Conservation (phyloP, 441 rosid genomes). For the Aquilaria agallochum region DNA sequence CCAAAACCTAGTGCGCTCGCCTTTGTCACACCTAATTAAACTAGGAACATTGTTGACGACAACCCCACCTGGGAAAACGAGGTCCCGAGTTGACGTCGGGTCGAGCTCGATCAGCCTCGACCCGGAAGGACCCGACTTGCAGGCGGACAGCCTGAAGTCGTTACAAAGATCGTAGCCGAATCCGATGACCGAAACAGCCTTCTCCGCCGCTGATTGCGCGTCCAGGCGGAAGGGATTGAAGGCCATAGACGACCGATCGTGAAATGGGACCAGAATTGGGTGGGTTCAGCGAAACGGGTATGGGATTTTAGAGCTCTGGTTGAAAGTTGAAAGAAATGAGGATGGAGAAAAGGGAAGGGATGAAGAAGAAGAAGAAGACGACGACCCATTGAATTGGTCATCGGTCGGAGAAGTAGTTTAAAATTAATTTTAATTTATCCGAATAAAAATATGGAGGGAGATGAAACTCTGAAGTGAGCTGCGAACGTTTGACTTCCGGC, state of each 20-base stretch:
- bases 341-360: neutral
- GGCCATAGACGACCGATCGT: slow-evolving; percentile 31
- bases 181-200: slow-evolving; percentile 84
- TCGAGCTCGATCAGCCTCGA: slow-evolving; percentile 66
- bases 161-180: slow-evolving; percentile 63
- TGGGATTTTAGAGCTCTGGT: slow-evolving; percentile 15
- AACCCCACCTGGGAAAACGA: slow-evolving; percentile 73
- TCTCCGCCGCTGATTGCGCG: slow-evolving; percentile 76
- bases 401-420: slow-evolving; percentile 5
- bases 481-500: too few relatives aligned
- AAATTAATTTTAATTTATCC: too few relatives aligned
- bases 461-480: too few relatives aligned
- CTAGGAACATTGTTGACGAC: slow-evolving; percentile 53
- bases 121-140: slow-evolving; percentile 47
- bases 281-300: slow-evolving; percentile 4
- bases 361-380: slow-evolving; percentile 18
- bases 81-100: slow-evolving; percentile 35
- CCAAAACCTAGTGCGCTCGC: slow-evolving; percentile 78
- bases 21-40: slow-evolving; percentile 87
- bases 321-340: neutral
- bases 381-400: slow-evolving; percentile 31
- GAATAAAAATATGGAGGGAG: too few relatives aligned
- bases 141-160: slow-evolving; percentile 61
- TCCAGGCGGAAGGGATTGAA: slow-evolving; percentile 32
- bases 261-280: slow-evolving; percentile 5